phyloP scores from a whole-genome alignment of 306 rosid species.

The Alnus glutinosa region DNA sequence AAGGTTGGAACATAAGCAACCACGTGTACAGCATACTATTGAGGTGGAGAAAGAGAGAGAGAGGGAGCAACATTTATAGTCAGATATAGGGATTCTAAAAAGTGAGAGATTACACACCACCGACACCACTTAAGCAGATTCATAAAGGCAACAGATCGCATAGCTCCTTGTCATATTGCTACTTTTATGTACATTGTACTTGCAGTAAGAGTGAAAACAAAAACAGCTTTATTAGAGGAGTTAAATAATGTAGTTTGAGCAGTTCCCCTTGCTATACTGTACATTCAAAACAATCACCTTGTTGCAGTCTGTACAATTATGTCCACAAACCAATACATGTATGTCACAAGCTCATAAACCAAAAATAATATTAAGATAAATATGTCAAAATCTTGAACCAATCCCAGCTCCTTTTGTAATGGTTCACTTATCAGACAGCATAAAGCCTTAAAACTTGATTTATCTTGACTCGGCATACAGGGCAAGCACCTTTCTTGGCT shows the following conservation, averaged over 20 bases:
- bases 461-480: conserved; percentile 27
- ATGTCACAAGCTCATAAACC: not conserved
- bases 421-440: conserved; percentile 17
- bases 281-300: not conserved
- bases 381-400: not conserved
- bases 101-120: no score
- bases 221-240: not conserved
- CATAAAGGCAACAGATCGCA: not conserved
- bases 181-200: not conserved
- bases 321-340: not conserved
- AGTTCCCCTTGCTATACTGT: not conserved
- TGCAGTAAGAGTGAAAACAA: not conserved
- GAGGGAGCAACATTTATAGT: not conserved
- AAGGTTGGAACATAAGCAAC: no score
- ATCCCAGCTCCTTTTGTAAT: not conserved
- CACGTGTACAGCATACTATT: not conserved
- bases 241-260: not conserved
- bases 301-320: not conserved
- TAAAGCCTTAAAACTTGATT: conserved; percentile 20
- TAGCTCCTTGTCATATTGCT: not conserved
- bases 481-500: conserved; percentile 30
- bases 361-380: not conserved
- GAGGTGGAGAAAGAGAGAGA: not conserved
- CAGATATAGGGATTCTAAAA: no score
- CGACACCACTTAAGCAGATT: not conserved